These are phyloP conservation scores for Clonostachys rhizophaga DNA, from an alignment of 2,329 filamentous ascomycete species.

Conservation along the genomic window DNA sequence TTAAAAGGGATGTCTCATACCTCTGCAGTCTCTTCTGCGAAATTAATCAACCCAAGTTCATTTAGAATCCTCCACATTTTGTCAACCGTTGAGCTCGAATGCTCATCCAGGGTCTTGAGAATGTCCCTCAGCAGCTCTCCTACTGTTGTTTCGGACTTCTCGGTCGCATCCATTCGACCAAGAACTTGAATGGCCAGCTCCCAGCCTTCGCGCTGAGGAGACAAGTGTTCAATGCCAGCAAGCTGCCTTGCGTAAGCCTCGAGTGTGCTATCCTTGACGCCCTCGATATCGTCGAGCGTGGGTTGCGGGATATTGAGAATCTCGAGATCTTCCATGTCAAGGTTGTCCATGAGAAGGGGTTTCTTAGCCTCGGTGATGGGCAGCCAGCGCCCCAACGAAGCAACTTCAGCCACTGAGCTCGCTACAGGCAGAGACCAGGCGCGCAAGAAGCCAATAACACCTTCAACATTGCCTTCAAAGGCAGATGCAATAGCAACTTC, in stretches of 20 bases:
- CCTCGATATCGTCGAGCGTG: slow-evolving; percentile 53
- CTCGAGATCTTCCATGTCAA: slow-evolving; percentile 82
- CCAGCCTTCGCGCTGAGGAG: slow-evolving; percentile 67
- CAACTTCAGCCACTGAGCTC: slow-evolving; percentile 76
- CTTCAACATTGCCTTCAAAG: slow-evolving; percentile 78
- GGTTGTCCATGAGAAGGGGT: slow-evolving; percentile 54
- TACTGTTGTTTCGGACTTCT: slow-evolving; percentile 69
- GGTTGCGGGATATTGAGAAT: slow-evolving; percentile 65
- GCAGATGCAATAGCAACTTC: slow-evolving; percentile 80
- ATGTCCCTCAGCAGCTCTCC: slow-evolving; percentile 64
- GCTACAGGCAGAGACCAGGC: slow-evolving; percentile 79
- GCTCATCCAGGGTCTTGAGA: slow-evolving; percentile 57
- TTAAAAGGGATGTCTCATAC: slow-evolving; percentile 43
- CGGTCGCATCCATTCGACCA: slow-evolving; percentile 71
- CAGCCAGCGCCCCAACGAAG: slow-evolving; percentile 80
- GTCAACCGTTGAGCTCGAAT: slow-evolving; percentile 69
- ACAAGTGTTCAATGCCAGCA: slow-evolving; percentile 48
- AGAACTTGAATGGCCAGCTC: slow-evolving; percentile 82
- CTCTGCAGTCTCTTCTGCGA: slow-evolving; percentile 78
- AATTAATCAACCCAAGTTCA: slow-evolving; percentile 71
- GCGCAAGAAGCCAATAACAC: slow-evolving; percentile 68
- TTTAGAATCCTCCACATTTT: slow-evolving; percentile 76
- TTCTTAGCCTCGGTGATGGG: slow-evolving; percentile 34
- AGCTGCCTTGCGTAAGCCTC: slow-evolving; percentile 69
- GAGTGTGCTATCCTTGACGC: slow-evolving; percentile 77